phyloP scores from a whole-genome alignment of 2,329 filamentous ascomycete species.

The Chaetomium olivaceum region DNA sequence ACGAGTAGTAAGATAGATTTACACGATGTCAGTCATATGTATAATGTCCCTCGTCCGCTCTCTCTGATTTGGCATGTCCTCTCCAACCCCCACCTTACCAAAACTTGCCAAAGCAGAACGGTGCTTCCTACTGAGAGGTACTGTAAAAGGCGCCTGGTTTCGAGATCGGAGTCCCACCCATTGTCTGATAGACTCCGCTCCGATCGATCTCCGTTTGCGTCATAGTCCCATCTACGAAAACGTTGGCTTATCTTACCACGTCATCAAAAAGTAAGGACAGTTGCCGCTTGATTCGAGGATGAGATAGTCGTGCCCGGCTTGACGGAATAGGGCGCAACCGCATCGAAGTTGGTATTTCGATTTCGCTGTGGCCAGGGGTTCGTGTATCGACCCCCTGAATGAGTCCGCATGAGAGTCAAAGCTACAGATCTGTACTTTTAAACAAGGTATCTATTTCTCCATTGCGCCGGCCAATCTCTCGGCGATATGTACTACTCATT shows the following conservation, averaged over 20 bases:
- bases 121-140: too few species aligned
- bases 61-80: too few species aligned
- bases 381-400: neutral
- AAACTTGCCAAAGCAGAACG: too few species aligned
- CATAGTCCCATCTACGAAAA: neutral
- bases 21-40: too few species aligned
- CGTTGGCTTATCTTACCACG: neutral
- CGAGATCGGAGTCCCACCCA: too few species aligned
- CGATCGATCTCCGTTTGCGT: neutral
- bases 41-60: too few species aligned
- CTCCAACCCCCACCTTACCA: too few species aligned
- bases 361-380: neutral
- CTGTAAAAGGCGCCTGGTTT: too few species aligned
- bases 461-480: constrained; percentile 17
- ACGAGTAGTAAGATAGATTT: too few species aligned
- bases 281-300: neutral
- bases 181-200: neutral
- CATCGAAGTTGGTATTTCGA: neutral
- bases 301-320: neutral
- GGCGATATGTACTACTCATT: constrained; percentile 4
- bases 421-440: neutral
- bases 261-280: neutral
- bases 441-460: constrained; percentile 4
- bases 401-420: neutral
- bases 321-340: neutral